Conservation (phyloP, 768 basidiomycete genomes). For the Trametes coccinea region DNA sequence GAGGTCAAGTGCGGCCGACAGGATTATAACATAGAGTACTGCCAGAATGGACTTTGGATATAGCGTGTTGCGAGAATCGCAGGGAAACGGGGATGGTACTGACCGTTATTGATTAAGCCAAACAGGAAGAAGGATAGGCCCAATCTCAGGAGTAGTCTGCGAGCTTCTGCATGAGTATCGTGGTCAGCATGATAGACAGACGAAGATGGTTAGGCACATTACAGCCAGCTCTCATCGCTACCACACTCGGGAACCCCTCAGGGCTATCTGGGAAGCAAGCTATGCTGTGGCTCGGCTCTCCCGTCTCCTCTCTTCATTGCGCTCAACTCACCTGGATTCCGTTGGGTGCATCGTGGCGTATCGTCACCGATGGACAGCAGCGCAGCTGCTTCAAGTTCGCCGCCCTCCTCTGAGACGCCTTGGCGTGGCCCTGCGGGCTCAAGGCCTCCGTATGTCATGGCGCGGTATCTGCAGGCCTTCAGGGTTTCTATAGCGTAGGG, state of each 20-base stretch:
- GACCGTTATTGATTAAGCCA: conserved; percentile 91
- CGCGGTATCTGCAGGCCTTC: no score
- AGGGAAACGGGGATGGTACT: neutral
- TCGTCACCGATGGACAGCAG: neutral
- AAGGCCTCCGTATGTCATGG: no score
- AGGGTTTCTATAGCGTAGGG: no score
- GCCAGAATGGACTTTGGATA: neutral
- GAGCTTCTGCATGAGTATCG: conserved; percentile 1
- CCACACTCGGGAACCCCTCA: neutral
- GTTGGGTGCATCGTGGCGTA: neutral
- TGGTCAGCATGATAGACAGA: neutral
- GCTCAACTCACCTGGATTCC: neutral
- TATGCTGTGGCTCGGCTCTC: neutral
- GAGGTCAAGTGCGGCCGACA: conserved; percentile 93
- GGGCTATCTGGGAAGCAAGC: neutral
- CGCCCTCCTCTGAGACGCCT: neutral
- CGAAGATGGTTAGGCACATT: neutral
- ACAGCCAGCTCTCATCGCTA: neutral
- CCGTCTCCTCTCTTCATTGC: neutral
- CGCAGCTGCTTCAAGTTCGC: conserved; percentile 1
- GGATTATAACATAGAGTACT: conserved; percentile 96
- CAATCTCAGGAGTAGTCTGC: conserved; percentile 36
- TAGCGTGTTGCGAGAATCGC: neutral
- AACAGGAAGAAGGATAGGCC: conserved; percentile 83
- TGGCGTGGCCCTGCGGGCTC: neutral